These are phyloP conservation scores for Sideroxylon spinosum DNA, from an alignment of 179 eudicot species.

Conservation along the genomic window DNA sequence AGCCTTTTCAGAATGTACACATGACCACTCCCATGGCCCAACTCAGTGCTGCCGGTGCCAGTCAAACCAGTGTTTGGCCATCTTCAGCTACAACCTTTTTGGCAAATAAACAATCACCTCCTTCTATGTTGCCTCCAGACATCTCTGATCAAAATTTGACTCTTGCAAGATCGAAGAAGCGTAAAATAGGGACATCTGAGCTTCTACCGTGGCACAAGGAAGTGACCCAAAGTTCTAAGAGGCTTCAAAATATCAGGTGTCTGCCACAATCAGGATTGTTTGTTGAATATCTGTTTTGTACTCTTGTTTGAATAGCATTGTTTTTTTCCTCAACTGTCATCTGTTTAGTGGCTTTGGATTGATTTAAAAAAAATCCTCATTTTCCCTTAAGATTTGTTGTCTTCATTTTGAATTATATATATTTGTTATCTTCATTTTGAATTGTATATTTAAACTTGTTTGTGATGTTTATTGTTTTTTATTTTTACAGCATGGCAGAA, in stretches of 20 bases:
- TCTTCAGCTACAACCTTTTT: constrained; percentile 14
- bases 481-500: constrained; percentile 33
- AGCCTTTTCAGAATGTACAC: constrained; percentile 15
- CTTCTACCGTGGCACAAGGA: constrained; percentile 47
- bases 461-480: constrained; percentile 3
- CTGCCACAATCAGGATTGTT: not conserved
- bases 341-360: not conserved
- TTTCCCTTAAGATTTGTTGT: not conserved
- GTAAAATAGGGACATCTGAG: constrained; percentile 24
- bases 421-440: no score
- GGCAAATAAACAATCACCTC: constrained; percentile 16
- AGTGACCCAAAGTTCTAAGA: constrained; percentile 25
- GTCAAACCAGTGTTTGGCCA: constrained; percentile 23
- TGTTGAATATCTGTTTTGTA: not conserved
- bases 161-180: constrained; percentile 30
- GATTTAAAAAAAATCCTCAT: not conserved
- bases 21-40: constrained; percentile 18
- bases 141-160: constrained; percentile 20
- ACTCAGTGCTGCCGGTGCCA: constrained; percentile 16
- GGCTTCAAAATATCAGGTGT: constrained; percentile 35
- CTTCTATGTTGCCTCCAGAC: constrained; percentile 27
- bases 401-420: not conserved
- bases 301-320: constrained; percentile 5
- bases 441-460: not conserved
- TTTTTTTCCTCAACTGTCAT: not conserved